Conservation (phyloP, 208 protist species). For the Leishmania aethiopica region DNA sequence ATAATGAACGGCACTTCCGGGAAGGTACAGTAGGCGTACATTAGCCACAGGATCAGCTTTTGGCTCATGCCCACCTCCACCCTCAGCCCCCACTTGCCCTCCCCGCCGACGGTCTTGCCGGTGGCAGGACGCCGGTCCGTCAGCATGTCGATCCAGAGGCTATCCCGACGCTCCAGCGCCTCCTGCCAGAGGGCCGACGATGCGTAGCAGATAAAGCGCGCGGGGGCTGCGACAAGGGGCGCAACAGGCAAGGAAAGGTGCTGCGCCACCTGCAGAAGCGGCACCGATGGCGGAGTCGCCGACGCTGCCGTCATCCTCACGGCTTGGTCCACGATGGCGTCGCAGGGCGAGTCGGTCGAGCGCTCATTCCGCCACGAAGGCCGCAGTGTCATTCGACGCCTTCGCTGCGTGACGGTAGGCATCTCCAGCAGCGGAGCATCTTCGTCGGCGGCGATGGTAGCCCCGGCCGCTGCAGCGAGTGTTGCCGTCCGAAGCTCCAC, state of each 20-base stretch:
- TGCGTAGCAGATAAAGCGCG: constrained; percentile 16
- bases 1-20: constrained; percentile 25
- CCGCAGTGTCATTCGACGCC: constrained; percentile 1
- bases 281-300: neutral
- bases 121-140: constrained; percentile 28
- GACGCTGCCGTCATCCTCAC: neutral
- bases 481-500: neutral
- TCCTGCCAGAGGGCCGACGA: constrained; percentile 28
- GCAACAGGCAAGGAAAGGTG: neutral
- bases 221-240: neutral
- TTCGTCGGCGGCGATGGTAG: neutral
- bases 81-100: constrained; percentile 29
- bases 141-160: constrained; percentile 30
- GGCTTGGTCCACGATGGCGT: neutral
- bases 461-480: neutral
- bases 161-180: constrained; percentile 23
- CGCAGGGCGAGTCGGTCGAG: constrained; percentile 8
- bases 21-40: constrained; percentile 29
- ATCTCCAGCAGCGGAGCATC: neutral
- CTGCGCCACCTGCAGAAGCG: neutral
- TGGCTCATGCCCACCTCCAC: constrained; percentile 40
- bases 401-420: neutral
- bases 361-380: neutral
- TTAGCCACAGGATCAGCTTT: constrained; percentile 45
- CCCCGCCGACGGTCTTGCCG: constrained; percentile 16